phyloP scores from a whole-genome alignment of 441 rosid species.

The Rhodomyrtus psidioides region DNA sequence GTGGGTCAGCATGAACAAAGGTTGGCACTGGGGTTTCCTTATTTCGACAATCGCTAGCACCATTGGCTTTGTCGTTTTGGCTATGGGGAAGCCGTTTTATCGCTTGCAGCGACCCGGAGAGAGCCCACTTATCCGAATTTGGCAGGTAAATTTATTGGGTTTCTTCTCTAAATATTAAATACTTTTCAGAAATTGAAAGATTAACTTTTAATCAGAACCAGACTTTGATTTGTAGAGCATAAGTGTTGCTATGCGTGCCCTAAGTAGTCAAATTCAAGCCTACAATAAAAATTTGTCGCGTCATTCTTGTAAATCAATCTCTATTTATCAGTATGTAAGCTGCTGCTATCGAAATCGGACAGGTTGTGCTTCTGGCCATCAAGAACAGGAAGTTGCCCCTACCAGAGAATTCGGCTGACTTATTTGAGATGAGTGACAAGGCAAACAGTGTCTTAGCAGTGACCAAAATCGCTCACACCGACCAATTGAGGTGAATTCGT shows the following conservation, averaged over 20 bases:
- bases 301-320: background rate
- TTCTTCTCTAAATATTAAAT: background rate
- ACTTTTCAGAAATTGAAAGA: background rate
- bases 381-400: constrained; percentile 29
- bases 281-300: background rate
- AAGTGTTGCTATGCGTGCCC: too few species aligned
- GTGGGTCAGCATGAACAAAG: constrained; percentile 19
- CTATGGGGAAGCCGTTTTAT: constrained; percentile 36
- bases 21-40: constrained; percentile 44
- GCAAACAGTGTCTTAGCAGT: background rate
- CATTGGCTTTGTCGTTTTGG: constrained; percentile 24
- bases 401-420: constrained; percentile 23
- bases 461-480: constrained; percentile 28
- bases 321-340: background rate
- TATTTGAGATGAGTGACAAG: constrained; percentile 26
- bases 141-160: background rate
- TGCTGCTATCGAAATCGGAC: constrained; percentile 11
- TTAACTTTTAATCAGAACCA: too few species aligned
- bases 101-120: constrained; percentile 15
- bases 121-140: constrained; percentile 20
- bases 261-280: background rate
- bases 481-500: constrained; percentile 34
- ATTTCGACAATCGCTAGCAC: constrained; percentile 21
- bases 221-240: too few species aligned
- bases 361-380: constrained; percentile 28